Base-by-base conservation (phyloP, 306 rosid species). In the Potentilla sterilis region DNA sequence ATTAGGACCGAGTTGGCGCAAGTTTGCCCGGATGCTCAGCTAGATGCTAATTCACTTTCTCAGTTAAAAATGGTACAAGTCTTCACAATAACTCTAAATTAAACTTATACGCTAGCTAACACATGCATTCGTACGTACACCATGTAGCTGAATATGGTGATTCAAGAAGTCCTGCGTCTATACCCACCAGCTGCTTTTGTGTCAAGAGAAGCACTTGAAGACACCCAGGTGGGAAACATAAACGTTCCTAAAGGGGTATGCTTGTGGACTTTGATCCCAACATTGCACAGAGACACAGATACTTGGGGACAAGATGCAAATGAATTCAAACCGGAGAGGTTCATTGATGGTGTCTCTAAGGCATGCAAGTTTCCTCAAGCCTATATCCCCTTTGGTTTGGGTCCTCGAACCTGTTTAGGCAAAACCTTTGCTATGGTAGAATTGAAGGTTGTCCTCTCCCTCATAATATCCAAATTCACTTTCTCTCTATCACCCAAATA, bases 141-240 rank as follows among this genome's bases (percentile, higher is more conserved):
- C 4, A 65, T 75, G 51, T 62, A 90, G 98, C 80, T 86, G 76
- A 77, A 81, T 0, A 89, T 90, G 91, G 99, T 95, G 87, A 85
- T 95, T 68, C 92, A 91, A 24, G 99, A 95, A 77, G 88, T 79
- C 63, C 34, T 95, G 47, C 96, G 99, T 18, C 75, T 95, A 57
- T 95, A 95, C 55, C 97, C 99, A 28, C 96, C 97, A 6, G 99
- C 91, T 9, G 93, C 97, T 6, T 92, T 95, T 54, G 99, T 95
- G 44, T 89, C 99, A 24, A 87, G 99, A 79, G 99, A 95, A 79
- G 91, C 97, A 64, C 85, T 90, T 4, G 89, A 80, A 40, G 96
- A 95, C 12, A 86, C 86, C 4, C 82, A 83, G 62, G 65, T 95
- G 1, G 97, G 99, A 38, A 78, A 81, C 85, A 72, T 95, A 1